Evolutionary conservation across 1,139 yeast species (phyloP), one percentile per base, ranked within the genome.

Genomic region (Suhomyces wounanorum): DNA sequence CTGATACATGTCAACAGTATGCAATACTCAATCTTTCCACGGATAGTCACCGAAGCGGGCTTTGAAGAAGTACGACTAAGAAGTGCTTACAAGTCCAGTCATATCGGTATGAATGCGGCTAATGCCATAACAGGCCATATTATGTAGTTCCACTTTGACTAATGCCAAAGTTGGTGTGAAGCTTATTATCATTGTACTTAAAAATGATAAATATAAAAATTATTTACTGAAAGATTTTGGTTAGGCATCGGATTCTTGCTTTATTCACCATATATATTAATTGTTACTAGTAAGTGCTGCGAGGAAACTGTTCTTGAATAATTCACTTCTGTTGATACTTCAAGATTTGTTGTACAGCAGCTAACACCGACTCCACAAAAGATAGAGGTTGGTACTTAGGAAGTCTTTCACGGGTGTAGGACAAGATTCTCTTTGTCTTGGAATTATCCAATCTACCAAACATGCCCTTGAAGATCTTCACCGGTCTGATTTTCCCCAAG

Each of bases 341-440:
- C 23, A 28, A 28, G 31, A 28, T 28, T 28, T 28, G 13, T 28
- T 28, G 31, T 3, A 8, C 51, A 67, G 38, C 31, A 28, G 31
- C 31, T 9, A 28, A 21, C 23, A 21, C 23, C 23, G 23, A 21
- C 6, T 21, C 23, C 23, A 4, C 23, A 21, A 21, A 4, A 21
- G 23, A 21, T 3, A 21, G 23, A 21, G 23, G 23, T 21, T 21
- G 23, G 23, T 21, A 21, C 23, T 21, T 21, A 21, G 33, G 33
- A n/a, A 30, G 33, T 11, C 33, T 14, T 13, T 30, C 33, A 47
- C 73, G 76, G 23, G 74, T 62, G 51, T 70, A 71, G 0, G 78
- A 79, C 43, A 77, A 63, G 44, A 67, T 58, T 43, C 62, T 54
- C 47, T 55, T 57, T 13, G 82, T 76, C 52, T 63, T 65, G 13